phyloP scores from a whole-genome alignment of 1,284 basidiomycete genomes.

The Thecaphora thlaspeos region DNA sequence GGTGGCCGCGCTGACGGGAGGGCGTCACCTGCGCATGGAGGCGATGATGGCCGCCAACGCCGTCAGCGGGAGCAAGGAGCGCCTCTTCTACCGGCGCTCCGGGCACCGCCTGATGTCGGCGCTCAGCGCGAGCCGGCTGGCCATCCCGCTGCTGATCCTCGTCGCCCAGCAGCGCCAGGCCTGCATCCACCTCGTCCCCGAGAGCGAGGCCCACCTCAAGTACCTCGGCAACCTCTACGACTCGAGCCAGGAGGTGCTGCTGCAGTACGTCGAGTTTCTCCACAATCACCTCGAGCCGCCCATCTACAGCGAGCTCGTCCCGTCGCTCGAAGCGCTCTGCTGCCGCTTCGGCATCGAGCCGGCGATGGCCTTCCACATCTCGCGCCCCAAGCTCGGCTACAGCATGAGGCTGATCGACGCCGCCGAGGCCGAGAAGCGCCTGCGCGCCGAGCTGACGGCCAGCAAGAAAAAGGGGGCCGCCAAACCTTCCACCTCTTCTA shows the following conservation, averaged over 20 bases:
- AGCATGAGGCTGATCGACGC: conserved; percentile 36
- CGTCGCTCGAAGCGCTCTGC: conserved; percentile 32
- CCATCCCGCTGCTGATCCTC: conserved; percentile 49
- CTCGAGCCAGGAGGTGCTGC: conserved; percentile 48
- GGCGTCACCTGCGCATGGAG: conserved; percentile 80
- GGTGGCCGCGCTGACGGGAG: conserved; percentile 84
- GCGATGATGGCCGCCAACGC: conserved; percentile 62
- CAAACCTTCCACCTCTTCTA: too few relatives aligned
- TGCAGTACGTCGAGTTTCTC: conserved; percentile 56
- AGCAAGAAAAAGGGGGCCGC: conserved; percentile 29
- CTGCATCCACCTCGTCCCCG: conserved; percentile 49
- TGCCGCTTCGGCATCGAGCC: conserved; percentile 51
- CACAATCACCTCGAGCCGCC: conserved; percentile 39
- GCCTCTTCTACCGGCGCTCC: conserved; percentile 33
- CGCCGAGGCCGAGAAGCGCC: conserved; percentile 27
- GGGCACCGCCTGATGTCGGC: conserved; percentile 41
- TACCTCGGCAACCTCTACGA: conserved; percentile 55
- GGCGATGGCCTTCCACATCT: conserved; percentile 52
- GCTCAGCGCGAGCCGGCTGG: conserved; percentile 36
- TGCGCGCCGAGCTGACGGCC: conserved; percentile 37
- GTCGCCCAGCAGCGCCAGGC: conserved; percentile 54
- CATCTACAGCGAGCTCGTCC: conserved; percentile 43
- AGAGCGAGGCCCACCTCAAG: conserved; percentile 51
- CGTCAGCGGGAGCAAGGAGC: conserved; percentile 33
- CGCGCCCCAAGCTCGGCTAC: conserved; percentile 42